Evolutionary conservation across 1,284 basidiomycete genomes (phyloP).

Genomic region (Fomitopsis betulina): DNA sequence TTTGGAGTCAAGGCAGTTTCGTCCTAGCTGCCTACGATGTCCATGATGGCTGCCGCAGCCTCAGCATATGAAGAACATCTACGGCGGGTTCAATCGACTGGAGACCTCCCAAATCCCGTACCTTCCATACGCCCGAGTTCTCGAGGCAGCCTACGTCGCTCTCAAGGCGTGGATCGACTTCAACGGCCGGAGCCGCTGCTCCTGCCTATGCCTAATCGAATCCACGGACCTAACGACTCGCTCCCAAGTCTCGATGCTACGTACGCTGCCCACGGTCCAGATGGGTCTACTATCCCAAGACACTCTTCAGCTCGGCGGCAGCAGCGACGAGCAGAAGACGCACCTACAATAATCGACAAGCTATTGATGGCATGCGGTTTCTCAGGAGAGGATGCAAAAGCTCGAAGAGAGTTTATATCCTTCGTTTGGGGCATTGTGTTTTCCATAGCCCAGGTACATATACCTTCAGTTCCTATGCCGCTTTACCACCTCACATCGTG

Average conservation of each 20-base stretch:
- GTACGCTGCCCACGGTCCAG: neutral
- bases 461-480: neutral
- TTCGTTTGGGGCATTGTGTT: conserved; percentile 51
- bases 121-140: neutral
- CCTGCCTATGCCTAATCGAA: neutral
- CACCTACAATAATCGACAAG: neutral
- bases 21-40: neutral
- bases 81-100: conserved; percentile 17
- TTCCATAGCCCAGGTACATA: conserved; percentile 53
- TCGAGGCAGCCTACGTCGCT: neutral
- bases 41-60: conserved; percentile 1
- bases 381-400: conserved; percentile 49
- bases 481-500: neutral
- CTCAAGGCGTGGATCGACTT: conserved; percentile 2
- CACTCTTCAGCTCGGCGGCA: neutral
- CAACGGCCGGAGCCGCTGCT: neutral
- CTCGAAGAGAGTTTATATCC: conserved; percentile 53
- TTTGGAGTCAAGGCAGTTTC: neutral
- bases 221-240: neutral
- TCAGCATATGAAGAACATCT: conserved; percentile 7
- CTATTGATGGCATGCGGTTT: conserved; percentile 43
- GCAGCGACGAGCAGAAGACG: neutral
- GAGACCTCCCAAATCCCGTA: conserved; percentile 11
- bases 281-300: neutral
- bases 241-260: neutral